Conservation (phyloP, 2,329 filamentous ascomycete species). For the Ophiostoma piceae region DNA sequence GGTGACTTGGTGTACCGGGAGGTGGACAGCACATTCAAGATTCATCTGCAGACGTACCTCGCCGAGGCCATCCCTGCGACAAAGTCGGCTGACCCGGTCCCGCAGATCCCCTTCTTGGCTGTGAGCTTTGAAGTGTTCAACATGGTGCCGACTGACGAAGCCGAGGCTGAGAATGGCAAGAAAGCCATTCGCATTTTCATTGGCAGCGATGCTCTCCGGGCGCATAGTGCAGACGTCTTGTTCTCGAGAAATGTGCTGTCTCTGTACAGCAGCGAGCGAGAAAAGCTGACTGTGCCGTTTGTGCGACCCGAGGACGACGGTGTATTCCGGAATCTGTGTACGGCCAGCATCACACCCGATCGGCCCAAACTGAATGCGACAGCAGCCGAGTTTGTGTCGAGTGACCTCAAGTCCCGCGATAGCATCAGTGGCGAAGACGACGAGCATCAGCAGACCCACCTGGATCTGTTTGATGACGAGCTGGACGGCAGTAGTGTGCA, state of each 20-base stretch:
- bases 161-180: conserved; percentile 43
- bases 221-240: conserved; percentile 82
- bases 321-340: conserved; percentile 71
- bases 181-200: conserved; percentile 78
- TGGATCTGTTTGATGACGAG: conserved; percentile 15
- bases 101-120: conserved; percentile 75
- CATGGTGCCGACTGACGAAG: conserved; percentile 36
- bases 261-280: conserved; percentile 78
- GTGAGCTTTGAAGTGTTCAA: conserved; percentile 68
- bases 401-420: conserved; percentile 29
- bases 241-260: conserved; percentile 89
- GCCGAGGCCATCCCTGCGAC: conserved; percentile 81
- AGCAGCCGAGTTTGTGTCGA: conserved; percentile 43
- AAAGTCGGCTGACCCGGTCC: conserved; percentile 64
- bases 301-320: conserved; percentile 85
- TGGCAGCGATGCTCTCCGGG: conserved; percentile 79
- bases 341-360: conserved; percentile 50
- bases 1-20: conserved; percentile 60
- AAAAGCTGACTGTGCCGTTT: conserved; percentile 83
- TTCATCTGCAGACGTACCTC: conserved; percentile 79
- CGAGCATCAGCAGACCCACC: conserved; percentile 17
- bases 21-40: conserved; percentile 59
- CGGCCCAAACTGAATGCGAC: conserved; percentile 54
- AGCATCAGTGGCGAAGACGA: conserved; percentile 24
- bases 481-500: conserved; percentile 13